phyloP scores from a whole-genome alignment of 768 basidiomycete species.

The Lentinula lateritia region DNA sequence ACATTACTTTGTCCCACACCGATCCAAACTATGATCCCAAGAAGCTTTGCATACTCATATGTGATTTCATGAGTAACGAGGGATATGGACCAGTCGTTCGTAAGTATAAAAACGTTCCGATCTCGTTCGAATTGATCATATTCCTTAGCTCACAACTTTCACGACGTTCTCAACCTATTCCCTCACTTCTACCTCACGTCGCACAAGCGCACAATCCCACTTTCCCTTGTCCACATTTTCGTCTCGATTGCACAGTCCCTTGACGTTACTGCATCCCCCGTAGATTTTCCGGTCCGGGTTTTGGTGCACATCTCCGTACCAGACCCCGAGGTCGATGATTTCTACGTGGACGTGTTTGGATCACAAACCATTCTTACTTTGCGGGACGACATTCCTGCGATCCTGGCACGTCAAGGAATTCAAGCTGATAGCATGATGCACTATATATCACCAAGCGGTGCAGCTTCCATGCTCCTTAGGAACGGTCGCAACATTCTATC shows the following conservation, averaged over 20 bases:
- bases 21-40: slow-evolving; percentile 26
- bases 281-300: slow-evolving; percentile 53
- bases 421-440: slow-evolving; percentile 11
- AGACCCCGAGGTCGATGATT: slow-evolving; percentile 25
- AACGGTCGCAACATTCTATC: slow-evolving; percentile 18
- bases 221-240: slow-evolving; percentile 57
- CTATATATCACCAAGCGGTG: slow-evolving; percentile 21
- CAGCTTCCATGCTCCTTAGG: slow-evolving; percentile 30
- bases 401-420: slow-evolving; percentile 22
- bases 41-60: slow-evolving; percentile 36
- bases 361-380: slow-evolving; percentile 26
- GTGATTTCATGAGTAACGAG: slow-evolving; percentile 41
- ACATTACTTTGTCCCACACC: slow-evolving; percentile 21
- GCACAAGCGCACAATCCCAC: slow-evolving; percentile 47
- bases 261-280: slow-evolving; percentile 44
- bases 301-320: slow-evolving; percentile 41
- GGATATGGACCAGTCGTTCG: slow-evolving; percentile 42
- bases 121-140: background rate
- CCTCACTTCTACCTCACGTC: slow-evolving; percentile 53
- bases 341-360: slow-evolving; percentile 46
- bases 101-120: slow-evolving; percentile 18
- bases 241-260: slow-evolving; percentile 46
- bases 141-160: slow-evolving; percentile 30
- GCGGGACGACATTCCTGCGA: slow-evolving; percentile 26
- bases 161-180: slow-evolving; percentile 46